Evolutionary conservation across 2,329 filamentous ascomycete species (phyloP), one percentile per base, ranked within the genome.

Genomic region (Aspergillus aculeatinus): DNA sequence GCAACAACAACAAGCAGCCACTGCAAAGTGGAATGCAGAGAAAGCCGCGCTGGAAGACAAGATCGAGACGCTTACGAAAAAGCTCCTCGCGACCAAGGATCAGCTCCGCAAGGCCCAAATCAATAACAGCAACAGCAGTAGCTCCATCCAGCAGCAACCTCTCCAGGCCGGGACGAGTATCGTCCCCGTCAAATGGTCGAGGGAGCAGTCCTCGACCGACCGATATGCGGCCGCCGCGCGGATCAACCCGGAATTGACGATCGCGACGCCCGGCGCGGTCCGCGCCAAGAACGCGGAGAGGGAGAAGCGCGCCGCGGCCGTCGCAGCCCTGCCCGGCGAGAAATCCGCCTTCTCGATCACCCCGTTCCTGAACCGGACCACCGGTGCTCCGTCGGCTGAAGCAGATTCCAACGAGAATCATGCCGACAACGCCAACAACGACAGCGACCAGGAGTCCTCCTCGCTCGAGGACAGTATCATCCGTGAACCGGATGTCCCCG

Each of bases 301-400:
- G 51, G 74, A 80, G 29, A 84, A 87, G 21, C 83, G 85, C 42
- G 82, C 39, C 39, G 39, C 16, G 3, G 39, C 85, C 42, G 82
- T 16, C 2, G 33, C 33, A 12, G 33, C 85, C 1, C 78, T 86
- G 58, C 80, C 90, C 5, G 92, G 90, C 31, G 91, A 96, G 71
- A 97, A 96, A 75, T 97, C 93, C 0, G 88, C 85, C 2, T 97
- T 98, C 75, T 96, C 92, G 4, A 92, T 97, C 64, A 98, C 94
- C 0, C 94, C 94, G 0, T 97, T 96, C 80, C 81, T 98, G 62
- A 96, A 93, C 74, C 87, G 89, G 54, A 88, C 86, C 27, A 87
- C 82, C 62, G 88, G 81, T 64, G 78, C 88, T 14, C 76, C 78
- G 39, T 68, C 69, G 48, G 68, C 70, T 12, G 67, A 66, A 33